Percentiles rank a stretch among this genome's conserved stretches.
Evolutionary conservation across 1,284 basidiomycete species (phyloP).

Genomic region (Austropuccinia psidii): DNA sequence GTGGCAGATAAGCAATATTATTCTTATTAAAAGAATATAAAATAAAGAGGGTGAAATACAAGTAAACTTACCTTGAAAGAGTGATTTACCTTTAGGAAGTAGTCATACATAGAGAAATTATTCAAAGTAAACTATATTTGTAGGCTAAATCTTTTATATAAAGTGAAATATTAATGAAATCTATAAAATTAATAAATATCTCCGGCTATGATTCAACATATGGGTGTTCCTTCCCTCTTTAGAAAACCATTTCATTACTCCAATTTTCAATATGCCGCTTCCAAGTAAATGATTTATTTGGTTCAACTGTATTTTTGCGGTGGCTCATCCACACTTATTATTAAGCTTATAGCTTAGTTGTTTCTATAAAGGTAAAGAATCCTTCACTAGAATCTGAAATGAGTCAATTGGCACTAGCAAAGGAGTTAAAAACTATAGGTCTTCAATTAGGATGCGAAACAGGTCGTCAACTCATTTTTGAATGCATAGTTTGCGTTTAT

Average conservation of each 20-base stretch:
- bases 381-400: conserved; percentile 1
- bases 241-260: background rate
- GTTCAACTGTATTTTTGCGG: background rate
- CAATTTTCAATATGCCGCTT: conserved; percentile 21
- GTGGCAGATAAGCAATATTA: too few relatives aligned
- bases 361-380: conserved; percentile 17
- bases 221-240: conserved; percentile 27
- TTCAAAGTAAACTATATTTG: too few relatives aligned
- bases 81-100: too few relatives aligned
- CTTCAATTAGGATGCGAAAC: conserved; percentile 28
- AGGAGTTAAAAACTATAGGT: conserved; percentile 26
- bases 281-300: conserved; percentile 7
- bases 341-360: conserved; percentile 20
- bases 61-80: too few relatives aligned
- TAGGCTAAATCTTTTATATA: too few relatives aligned
- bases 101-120: too few relatives aligned
- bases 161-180: too few relatives aligned
- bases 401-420: conserved; percentile 4
- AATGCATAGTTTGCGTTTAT: conserved; percentile 14
- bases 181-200: too few relatives aligned
- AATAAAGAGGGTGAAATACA: too few relatives aligned
- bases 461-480: conserved; percentile 19
- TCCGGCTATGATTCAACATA: conserved; percentile 2
- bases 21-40: too few relatives aligned
- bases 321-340: background rate